Evolutionary conservation across 2,329 filamentous ascomycete species (phyloP).

Genomic region (Venturiaceae sp.): DNA sequence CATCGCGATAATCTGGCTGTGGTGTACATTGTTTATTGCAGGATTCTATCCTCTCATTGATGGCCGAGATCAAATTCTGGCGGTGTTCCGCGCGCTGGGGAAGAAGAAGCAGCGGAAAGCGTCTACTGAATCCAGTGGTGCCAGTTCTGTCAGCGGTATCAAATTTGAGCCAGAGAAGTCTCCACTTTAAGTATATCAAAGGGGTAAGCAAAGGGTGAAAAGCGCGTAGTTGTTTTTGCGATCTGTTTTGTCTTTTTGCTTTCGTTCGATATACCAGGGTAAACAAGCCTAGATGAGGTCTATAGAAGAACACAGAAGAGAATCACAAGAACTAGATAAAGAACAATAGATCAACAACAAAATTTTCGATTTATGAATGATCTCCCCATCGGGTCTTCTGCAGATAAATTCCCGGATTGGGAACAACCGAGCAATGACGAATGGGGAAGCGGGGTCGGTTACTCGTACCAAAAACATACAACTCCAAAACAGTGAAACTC

Average conservation of each 20-base stretch:
- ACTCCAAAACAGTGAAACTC: too few relatives aligned
- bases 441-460: neutral
- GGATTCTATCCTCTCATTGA: conserved; percentile 42
- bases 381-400: neutral
- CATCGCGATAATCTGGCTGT: conserved; percentile 43
- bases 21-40: conserved; percentile 39
- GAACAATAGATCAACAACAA: neutral
- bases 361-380: too few relatives aligned
- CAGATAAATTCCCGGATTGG: neutral
- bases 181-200: neutral
- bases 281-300: too few relatives aligned
- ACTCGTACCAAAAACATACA: too few relatives aligned
- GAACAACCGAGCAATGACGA: too few relatives aligned
- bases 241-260: neutral
- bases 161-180: neutral
- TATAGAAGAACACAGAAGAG: too few relatives aligned
- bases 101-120: neutral
- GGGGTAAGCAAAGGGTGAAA: too few relatives aligned
- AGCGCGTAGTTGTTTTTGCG: too few relatives aligned
- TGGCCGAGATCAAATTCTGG: conserved; percentile 26
- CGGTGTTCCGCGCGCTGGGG: conserved; percentile 12
- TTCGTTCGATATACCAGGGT: neutral
- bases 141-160: neutral
- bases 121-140: neutral
- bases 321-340: neutral